These are phyloP conservation scores for Calocera viscosa DNA, from an alignment of 768 basidiomycete species.

Conservation along the genomic window DNA sequence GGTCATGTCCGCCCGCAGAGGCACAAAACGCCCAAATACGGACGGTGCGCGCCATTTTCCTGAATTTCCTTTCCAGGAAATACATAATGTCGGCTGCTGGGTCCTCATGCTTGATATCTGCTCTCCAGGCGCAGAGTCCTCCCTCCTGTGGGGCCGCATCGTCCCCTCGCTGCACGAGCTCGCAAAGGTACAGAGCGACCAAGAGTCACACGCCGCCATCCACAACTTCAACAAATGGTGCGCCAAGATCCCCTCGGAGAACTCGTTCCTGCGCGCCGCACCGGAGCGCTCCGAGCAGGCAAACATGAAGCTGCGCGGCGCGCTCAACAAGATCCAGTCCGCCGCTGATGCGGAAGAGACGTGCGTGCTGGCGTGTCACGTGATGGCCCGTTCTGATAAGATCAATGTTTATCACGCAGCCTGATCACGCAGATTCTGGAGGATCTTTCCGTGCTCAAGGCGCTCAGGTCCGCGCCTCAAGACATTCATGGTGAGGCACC, in stretches of 20 bases:
- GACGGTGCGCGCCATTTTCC: background rate
- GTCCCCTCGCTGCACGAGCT: background rate
- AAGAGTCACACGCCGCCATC: background rate
- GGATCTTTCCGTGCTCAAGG: constrained; percentile 54
- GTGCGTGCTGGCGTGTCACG: constrained; percentile 32
- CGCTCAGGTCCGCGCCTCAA: constrained; percentile 60
- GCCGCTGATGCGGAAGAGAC: constrained; percentile 50
- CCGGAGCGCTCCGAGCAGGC: constrained; percentile 2
- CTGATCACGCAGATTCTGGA: constrained; percentile 63
- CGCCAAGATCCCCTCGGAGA: background rate
- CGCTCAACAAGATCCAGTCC: constrained; percentile 49
- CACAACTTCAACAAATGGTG: constrained; percentile 8
- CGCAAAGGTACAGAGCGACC: background rate
- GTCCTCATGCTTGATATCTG: background rate
- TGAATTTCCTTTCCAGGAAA: background rate
- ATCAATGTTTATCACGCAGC: constrained; percentile 29
- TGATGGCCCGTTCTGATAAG: constrained; percentile 11
- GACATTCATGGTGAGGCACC: constrained; percentile 41
- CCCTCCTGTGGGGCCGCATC: background rate
- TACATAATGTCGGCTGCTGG: background rate
- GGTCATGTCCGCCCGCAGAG: constrained; percentile 1
- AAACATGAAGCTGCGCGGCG: constrained; percentile 48
- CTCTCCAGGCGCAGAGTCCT: background rate
- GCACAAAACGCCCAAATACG: background rate
- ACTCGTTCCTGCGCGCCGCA: background rate